Percentiles rank a stretch among this genome's conserved stretches.
Conservation (phyloP, 2,329 filamentous ascomycete genomes). For the Colletotrichum sansevieriae region DNA sequence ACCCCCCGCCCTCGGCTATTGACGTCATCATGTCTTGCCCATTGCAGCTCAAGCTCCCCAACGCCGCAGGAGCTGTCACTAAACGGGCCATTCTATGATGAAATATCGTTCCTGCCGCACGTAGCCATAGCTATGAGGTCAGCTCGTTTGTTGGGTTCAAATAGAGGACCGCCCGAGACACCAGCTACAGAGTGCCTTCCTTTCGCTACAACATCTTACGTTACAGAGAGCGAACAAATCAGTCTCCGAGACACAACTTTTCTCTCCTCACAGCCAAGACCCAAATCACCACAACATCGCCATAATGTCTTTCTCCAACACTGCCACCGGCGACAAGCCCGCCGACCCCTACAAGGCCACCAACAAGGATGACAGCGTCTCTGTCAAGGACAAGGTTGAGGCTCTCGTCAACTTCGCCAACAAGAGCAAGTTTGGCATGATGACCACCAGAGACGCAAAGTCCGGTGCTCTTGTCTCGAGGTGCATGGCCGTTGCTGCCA, state of each 20-base stretch:
- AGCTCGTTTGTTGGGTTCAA: slow-evolving; percentile 33
- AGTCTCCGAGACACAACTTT: too few species aligned
- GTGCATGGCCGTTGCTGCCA: slow-evolving; percentile 86
- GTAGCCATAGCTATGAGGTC: slow-evolving; percentile 35
- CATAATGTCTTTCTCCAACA: slow-evolving; percentile 64
- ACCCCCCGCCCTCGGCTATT: slow-evolving; percentile 26
- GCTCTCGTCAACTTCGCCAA: slow-evolving; percentile 79
- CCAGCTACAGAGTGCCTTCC: too few species aligned
- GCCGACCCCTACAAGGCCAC: slow-evolving; percentile 83
- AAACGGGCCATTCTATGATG: slow-evolving; percentile 37
- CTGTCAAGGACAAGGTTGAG: slow-evolving; percentile 80
- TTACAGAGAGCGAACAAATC: neutral
- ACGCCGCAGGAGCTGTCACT: slow-evolving; percentile 7
- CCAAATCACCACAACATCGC: neutral
- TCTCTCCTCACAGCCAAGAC: neutral
- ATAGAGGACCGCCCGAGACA: slow-evolving; percentile 11
- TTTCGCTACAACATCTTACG: neutral
- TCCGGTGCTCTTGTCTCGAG: slow-evolving; percentile 80
- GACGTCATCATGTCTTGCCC: slow-evolving; percentile 41
- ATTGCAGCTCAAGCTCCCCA: slow-evolving; percentile 30
- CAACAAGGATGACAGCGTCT: slow-evolving; percentile 74
- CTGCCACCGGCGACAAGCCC: slow-evolving; percentile 71
- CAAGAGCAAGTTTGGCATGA: slow-evolving; percentile 86
- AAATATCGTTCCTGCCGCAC: slow-evolving; percentile 37
- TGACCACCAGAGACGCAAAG: slow-evolving; percentile 80